phyloP scores from a whole-genome alignment of 148 eudicot genomes.

The Beta vulgaris region DNA sequence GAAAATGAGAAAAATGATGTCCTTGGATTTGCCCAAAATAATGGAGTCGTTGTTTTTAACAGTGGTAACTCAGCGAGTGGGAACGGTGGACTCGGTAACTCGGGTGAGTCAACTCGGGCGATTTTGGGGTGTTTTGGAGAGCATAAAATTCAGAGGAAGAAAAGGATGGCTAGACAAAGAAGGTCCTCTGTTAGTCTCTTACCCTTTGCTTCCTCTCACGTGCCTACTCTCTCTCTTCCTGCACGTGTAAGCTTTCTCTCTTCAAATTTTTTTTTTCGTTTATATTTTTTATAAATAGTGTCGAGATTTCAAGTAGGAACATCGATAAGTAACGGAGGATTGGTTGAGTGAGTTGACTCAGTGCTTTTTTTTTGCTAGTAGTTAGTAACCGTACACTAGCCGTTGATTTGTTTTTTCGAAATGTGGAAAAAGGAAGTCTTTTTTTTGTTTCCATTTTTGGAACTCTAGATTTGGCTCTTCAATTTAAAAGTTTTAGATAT shows the following conservation, averaged over 20 bases:
- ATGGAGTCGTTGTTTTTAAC: not conserved
- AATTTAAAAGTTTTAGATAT: not conserved
- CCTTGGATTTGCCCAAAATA: not conserved
- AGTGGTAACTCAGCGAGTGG: not conserved
- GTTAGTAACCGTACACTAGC: slow-evolving; percentile 10
- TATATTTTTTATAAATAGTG: not conserved
- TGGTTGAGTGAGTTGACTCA: slow-evolving; percentile 11
- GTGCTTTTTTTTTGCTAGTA: too few species aligned
- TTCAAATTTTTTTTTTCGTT: not conserved
- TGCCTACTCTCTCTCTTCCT: slow-evolving; percentile 37
- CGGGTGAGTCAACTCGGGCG: slow-evolving; percentile 14
- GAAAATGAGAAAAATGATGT: slow-evolving; percentile 18
- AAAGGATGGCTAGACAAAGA: slow-evolving; percentile 37
- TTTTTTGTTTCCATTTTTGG: not conserved
- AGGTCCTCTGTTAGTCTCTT: slow-evolving; percentile 29
- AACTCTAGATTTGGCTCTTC: not conserved
- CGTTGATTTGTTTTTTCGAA: not conserved
- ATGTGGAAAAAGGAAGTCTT: not conserved
- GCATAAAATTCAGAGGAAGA: slow-evolving; percentile 38
- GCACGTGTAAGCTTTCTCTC: slow-evolving; percentile 40
- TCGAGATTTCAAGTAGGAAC: too few species aligned
- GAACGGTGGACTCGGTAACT: too few species aligned
- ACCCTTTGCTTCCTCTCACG: slow-evolving; percentile 33
- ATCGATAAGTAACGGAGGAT: not conserved
- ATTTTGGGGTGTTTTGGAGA: slow-evolving; percentile 21